These are phyloP conservation scores for Trebouxia sp. DNA, from an alignment of 139 green algal genomes.

Conservation along the genomic window DNA sequence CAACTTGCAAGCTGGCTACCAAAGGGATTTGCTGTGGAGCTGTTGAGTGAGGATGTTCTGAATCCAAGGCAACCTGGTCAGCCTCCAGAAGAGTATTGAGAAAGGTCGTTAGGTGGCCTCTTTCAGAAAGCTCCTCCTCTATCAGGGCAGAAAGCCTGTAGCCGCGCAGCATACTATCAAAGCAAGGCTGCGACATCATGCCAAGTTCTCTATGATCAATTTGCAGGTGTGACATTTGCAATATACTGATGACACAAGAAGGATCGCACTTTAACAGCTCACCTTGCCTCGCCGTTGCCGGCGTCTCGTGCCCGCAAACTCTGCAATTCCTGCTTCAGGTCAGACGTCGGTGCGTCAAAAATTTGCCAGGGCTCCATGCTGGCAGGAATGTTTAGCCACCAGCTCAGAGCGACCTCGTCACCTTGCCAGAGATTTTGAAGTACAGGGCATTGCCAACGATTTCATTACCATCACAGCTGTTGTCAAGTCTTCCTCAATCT, in stretches of 20 bases:
- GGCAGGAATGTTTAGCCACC: no score
- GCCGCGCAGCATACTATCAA: no score
- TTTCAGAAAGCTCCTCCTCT: neutral
- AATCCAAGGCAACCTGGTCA: no score
- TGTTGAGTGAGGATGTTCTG: neutral
- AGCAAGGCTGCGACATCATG: neutral
- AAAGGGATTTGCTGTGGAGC: neutral
- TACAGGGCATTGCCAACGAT: no score
- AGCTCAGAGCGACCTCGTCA: neutral
- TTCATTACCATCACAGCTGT: no score
- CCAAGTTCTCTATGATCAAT: neutral
- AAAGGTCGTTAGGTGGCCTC: neutral
- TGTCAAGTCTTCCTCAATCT: no score
- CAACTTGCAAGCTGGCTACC: neutral
- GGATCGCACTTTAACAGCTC: neutral
- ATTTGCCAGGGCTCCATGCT: slow-evolving; percentile 14
- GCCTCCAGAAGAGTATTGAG: neutral
- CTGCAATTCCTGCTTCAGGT: neutral
- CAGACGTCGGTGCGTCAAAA: neutral
- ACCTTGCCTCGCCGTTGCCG: neutral
- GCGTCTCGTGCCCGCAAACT: neutral
- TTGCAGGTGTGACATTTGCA: neutral
- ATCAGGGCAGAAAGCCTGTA: neutral
- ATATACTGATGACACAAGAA: no score
- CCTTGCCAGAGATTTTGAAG: neutral